Conservation (phyloP, 345 rosid species). For the Euphorbia lathyris region DNA sequence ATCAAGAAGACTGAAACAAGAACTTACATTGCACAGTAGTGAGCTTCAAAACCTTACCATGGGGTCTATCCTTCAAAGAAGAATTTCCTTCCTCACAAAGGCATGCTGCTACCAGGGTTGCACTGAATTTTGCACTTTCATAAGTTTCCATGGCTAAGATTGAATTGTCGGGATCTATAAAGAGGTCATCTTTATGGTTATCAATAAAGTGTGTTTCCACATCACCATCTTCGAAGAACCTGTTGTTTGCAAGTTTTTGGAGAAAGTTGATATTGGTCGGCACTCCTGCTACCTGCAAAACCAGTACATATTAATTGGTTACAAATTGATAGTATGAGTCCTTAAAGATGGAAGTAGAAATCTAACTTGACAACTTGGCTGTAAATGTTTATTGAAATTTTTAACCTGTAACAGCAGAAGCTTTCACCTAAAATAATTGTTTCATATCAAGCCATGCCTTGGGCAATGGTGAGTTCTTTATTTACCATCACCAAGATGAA, state of each 20-base stretch:
- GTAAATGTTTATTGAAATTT: neutral
- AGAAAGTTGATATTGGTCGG: conserved; percentile 89
- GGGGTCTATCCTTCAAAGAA: conserved; percentile 35
- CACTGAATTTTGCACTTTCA: conserved; percentile 49
- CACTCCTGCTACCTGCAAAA: conserved; percentile 84
- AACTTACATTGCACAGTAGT: conserved; percentile 15
- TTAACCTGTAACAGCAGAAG: neutral
- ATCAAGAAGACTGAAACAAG: conserved; percentile 12
- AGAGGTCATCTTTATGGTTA: conserved; percentile 66
- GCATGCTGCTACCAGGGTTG: conserved; percentile 71
- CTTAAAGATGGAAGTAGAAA: conserved; percentile 5
- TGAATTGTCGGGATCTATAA: conserved; percentile 54
- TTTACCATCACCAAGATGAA: neutral
- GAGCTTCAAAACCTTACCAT: conserved; percentile 45
- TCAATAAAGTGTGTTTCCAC: conserved; percentile 97
- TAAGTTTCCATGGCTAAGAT: conserved; percentile 42
- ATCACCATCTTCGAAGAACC: conserved; percentile 66
- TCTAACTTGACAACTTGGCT: conserved; percentile 2
- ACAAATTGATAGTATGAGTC: neutral
- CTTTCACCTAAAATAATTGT: neutral
- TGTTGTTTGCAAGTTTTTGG: conserved; percentile 68
- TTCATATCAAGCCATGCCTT: neutral
- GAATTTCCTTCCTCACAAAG: conserved; percentile 54
- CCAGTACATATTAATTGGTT: conserved; percentile 16
- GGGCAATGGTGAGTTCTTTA: neutral